These are phyloP conservation scores for Magnaporthales sp. DNA, from an alignment of 2,329 filamentous ascomycete species.

Conservation along the genomic window DNA sequence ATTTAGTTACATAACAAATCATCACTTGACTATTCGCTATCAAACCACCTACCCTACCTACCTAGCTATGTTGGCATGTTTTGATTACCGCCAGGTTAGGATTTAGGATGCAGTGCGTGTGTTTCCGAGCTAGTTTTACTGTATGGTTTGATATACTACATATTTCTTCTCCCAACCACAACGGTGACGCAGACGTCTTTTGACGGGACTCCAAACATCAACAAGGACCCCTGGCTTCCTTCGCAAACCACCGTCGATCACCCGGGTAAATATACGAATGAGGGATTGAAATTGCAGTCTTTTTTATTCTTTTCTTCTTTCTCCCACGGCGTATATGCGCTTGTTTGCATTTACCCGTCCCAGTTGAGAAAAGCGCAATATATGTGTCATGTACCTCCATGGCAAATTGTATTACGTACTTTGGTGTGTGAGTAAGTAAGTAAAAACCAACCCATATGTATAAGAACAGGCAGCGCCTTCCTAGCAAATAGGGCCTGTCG, in stretches of 20 bases:
- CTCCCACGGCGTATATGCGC: not conserved
- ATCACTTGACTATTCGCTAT: too few relatives aligned
- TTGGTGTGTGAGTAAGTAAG: not conserved
- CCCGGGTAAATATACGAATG: not conserved
- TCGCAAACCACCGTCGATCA: not conserved
- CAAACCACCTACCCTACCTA: too few relatives aligned
- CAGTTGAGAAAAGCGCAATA: not conserved
- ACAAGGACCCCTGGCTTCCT: not conserved
- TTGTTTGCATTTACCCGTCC: not conserved
- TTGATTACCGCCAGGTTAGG: not conserved
- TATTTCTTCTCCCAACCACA: not conserved
- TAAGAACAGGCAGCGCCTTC: too few relatives aligned
- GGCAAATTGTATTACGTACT: not conserved
- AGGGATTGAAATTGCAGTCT: not conserved
- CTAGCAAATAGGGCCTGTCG: too few relatives aligned
- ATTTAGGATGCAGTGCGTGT: too few relatives aligned
- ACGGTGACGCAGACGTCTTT: not conserved
- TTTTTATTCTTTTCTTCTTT: not conserved
- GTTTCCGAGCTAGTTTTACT: not conserved
- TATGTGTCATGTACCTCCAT: not conserved
- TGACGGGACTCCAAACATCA: not conserved
- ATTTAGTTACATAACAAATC: too few relatives aligned
- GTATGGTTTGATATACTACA: not conserved
- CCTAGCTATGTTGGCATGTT: not conserved
- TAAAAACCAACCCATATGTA: too few relatives aligned